Percentiles rank a stretch among this genome's conserved stretches.
Evolutionary conservation across 73 alveolate genomes (phyloP).

Genomic region (Tetrahymena malaccensis): DNA sequence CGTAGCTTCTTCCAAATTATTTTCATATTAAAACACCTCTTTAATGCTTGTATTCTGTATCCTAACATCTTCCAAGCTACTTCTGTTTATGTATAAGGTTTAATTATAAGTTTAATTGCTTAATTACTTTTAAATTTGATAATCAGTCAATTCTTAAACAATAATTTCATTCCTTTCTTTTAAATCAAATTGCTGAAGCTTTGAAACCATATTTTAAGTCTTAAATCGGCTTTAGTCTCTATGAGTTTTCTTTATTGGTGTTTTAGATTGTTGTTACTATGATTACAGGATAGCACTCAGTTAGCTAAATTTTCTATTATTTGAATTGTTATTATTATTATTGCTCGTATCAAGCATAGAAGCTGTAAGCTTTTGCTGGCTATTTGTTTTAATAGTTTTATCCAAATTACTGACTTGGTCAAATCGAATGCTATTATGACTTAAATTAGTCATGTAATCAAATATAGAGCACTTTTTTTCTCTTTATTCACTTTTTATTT

Average conservation of each 20-base stretch:
- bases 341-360: background rate
- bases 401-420: background rate
- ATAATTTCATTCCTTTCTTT: background rate
- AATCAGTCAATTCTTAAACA: background rate
- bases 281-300: background rate
- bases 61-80: background rate
- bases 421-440: background rate
- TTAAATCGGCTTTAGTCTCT: background rate
- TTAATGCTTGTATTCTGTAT: no score
- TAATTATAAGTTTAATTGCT: background rate
- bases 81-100: no score
- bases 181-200: background rate
- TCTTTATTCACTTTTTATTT: background rate
- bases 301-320: background rate
- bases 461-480: background rate
- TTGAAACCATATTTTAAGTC: background rate
- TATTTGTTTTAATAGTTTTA: background rate
- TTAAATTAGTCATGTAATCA: background rate
- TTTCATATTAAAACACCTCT: background rate
- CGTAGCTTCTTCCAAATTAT: background rate
- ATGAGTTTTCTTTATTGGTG: background rate
- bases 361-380: background rate
- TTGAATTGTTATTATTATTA: background rate
- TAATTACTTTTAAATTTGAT: background rate
- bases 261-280: background rate